These are phyloP conservation scores for Elongisporangium anandrum DNA, from an alignment of 352 stramenopile species.

Conservation along the genomic window DNA sequence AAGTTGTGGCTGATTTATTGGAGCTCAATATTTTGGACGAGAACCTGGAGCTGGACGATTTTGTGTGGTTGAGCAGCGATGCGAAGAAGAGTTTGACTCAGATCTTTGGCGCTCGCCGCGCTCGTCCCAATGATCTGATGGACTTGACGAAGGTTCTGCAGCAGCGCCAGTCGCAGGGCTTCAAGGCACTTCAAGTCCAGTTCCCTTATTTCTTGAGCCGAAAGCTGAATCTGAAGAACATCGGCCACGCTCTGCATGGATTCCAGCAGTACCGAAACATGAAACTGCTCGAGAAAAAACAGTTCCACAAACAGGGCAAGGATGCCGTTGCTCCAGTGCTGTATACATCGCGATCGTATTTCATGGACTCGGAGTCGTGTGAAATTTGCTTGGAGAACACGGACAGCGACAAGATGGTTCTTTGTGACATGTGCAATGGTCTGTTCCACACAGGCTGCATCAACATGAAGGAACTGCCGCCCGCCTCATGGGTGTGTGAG, in stretches of 20 bases:
- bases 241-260: conserved; percentile 71
- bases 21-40: conserved; percentile 66
- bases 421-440: conserved; percentile 81
- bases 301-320: conserved; percentile 61
- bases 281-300: conserved; percentile 70
- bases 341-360: conserved; percentile 69
- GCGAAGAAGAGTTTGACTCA: conserved; percentile 77
- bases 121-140: conserved; percentile 62
- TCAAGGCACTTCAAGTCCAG: conserved; percentile 74
- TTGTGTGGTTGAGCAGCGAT: conserved; percentile 76
- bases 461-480: conserved; percentile 71
- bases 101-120: conserved; percentile 78
- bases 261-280: conserved; percentile 85
- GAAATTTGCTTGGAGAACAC: conserved; percentile 50
- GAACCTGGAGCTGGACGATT: conserved; percentile 56
- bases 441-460: conserved; percentile 84
- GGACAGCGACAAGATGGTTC: conserved; percentile 65
- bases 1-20: conserved; percentile 75
- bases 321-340: conserved; percentile 45
- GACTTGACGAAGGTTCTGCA: conserved; percentile 62
- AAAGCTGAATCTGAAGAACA: conserved; percentile 81
- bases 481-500: conserved; percentile 74
- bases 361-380: conserved; percentile 73
- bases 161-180: conserved; percentile 72
- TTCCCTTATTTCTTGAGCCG: conserved; percentile 81